Conservation (phyloP, 2,329 filamentous ascomycete species). For the Esteya vermicola region DNA sequence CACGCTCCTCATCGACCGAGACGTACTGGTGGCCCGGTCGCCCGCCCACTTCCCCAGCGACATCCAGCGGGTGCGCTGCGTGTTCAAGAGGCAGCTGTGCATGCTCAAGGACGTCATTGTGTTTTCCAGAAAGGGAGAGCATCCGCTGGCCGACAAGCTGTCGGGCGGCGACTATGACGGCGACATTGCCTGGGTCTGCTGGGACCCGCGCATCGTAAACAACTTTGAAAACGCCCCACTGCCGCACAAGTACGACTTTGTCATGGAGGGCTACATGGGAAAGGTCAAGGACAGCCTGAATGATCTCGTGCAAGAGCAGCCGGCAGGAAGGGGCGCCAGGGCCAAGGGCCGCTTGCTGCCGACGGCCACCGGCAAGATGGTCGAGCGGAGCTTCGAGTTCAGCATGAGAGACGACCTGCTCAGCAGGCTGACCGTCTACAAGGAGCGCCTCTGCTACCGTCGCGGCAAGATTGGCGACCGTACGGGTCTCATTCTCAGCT, state of each 20-base stretch:
- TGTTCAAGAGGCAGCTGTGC: slow-evolving; percentile 44
- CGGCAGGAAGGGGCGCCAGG: not conserved
- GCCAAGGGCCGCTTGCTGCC: not conserved
- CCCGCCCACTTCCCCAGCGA: slow-evolving; percentile 59
- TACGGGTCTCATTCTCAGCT: slow-evolving; percentile 33
- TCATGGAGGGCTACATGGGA: slow-evolving; percentile 30
- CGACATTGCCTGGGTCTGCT: slow-evolving; percentile 65
- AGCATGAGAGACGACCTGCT: slow-evolving; percentile 42
- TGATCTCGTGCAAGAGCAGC: slow-evolving; percentile 21
- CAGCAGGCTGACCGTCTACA: slow-evolving; percentile 49
- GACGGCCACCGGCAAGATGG: slow-evolving; percentile 26
- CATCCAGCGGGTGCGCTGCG: slow-evolving; percentile 51
- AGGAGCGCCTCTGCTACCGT: slow-evolving; percentile 48
- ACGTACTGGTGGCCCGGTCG: slow-evolving; percentile 54
- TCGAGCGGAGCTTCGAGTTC: slow-evolving; percentile 41
- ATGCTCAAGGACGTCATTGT: slow-evolving; percentile 66
- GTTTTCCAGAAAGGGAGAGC: slow-evolving; percentile 50
- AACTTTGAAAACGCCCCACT: slow-evolving; percentile 51
- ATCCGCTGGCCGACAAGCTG: slow-evolving; percentile 52
- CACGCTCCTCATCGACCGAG: slow-evolving; percentile 36
- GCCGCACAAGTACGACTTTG: slow-evolving; percentile 29
- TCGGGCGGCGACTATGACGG: slow-evolving; percentile 76
- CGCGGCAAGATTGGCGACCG: slow-evolving; percentile 32
- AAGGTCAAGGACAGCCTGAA: slow-evolving; percentile 32
- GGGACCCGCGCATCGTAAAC: slow-evolving; percentile 50